Conservation (phyloP, 257 asterid genomes). For the Solanum tacnaense region DNA sequence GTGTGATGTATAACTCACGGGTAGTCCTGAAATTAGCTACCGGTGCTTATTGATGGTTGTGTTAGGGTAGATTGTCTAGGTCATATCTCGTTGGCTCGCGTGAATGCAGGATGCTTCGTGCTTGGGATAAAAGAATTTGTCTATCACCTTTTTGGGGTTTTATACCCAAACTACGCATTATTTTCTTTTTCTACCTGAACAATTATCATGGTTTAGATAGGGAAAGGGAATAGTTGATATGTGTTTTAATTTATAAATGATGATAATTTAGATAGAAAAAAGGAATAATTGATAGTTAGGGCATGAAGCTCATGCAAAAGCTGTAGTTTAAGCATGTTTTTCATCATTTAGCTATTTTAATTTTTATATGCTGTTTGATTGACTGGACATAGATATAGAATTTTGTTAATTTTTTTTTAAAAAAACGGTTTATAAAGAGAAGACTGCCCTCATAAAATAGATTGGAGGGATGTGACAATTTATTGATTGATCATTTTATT, state of each 20-base stretch:
- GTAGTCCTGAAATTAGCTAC: background rate
- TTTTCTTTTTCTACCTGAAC: background rate
- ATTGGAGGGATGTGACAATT: background rate
- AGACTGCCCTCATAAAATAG: background rate
- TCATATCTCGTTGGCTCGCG: background rate
- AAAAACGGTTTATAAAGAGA: background rate
- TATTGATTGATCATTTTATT: background rate
- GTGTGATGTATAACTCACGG: background rate
- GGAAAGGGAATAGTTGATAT: background rate
- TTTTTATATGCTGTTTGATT: background rate
- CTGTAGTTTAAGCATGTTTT: background rate
- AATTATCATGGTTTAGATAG: background rate
- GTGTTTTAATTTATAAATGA: background rate
- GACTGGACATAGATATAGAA: background rate
- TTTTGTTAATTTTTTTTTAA: background rate
- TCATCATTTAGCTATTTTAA: background rate
- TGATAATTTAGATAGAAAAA: background rate
- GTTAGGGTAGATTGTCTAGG: background rate
- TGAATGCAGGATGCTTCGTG: background rate
- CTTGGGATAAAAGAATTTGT: too few species aligned
- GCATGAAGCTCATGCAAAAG: background rate
- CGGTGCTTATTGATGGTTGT: fast-evolving
- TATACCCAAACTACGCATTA: background rate
- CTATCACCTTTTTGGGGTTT: background rate
- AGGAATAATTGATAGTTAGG: background rate